Evolutionary conservation across 768 basidiomycete genomes (phyloP).

Genomic region (Pulveroboletus ravenelii): DNA sequence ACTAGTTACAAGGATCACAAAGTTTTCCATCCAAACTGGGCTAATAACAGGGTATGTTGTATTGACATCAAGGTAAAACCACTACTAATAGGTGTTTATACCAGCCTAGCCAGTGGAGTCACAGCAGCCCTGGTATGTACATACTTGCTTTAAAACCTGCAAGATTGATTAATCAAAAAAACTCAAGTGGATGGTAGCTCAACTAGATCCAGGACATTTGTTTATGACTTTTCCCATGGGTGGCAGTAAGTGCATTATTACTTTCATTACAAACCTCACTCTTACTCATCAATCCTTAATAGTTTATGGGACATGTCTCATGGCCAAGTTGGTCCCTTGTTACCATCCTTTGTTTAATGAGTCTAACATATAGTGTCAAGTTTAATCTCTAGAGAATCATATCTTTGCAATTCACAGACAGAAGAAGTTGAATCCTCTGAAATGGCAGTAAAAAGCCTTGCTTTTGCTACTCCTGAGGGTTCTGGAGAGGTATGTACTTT

Average conservation of each 20-base stretch:
- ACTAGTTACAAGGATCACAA: conserved; percentile 15
- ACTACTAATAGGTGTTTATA: neutral
- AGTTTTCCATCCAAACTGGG: conserved; percentile 25
- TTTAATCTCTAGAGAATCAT: conserved; percentile 27
- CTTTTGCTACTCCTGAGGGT: conserved; percentile 2
- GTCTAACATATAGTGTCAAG: conserved; percentile 8
- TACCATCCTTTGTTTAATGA: neutral
- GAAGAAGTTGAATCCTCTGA: neutral
- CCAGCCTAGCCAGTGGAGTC: conserved; percentile 15
- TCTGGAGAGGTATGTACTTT: conserved; percentile 1
- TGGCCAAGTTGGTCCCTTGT: conserved; percentile 22
- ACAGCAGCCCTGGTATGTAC: conserved; percentile 14
- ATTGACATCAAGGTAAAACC: neutral
- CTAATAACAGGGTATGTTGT: conserved; percentile 19
- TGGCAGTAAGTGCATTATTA: conserved; percentile 15
- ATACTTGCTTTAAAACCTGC: neutral
- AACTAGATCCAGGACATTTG: conserved; percentile 18
- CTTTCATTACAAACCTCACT: neutral
- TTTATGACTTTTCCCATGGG: conserved; percentile 25
- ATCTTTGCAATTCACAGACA: conserved; percentile 7
- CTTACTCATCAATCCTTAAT: neutral
- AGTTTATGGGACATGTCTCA: conserved; percentile 28
- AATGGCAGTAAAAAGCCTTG: neutral
- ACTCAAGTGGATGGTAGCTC: conserved; percentile 16
- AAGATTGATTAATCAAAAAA: neutral